Percentiles rank a stretch among this genome's conserved stretches.
These are phyloP conservation scores for Omphalea diandra DNA, from an alignment of 441 rosid genomes.

Conservation along the genomic window DNA sequence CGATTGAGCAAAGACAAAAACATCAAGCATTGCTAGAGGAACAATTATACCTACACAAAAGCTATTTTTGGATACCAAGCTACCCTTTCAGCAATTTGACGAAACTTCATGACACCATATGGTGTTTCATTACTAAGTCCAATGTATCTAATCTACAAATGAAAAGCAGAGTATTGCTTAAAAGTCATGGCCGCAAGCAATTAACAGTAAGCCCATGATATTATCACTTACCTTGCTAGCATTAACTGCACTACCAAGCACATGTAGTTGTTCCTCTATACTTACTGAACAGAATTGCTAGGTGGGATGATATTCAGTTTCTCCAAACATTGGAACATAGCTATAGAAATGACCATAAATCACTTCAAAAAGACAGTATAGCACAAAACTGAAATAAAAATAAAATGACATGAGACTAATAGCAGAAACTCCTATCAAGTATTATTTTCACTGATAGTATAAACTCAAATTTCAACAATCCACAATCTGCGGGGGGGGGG, in stretches of 20 bases:
- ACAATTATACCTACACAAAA: constrained; percentile 45
- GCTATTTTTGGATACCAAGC: constrained; percentile 41
- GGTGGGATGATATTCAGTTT: constrained; percentile 48
- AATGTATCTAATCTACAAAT: no score
- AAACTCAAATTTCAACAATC: neutral
- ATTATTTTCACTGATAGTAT: neutral
- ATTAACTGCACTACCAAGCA: constrained; percentile 50
- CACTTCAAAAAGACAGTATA: constrained; percentile 4
- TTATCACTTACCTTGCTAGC: constrained; percentile 45
- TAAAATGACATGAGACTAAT: neutral
- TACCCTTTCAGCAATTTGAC: constrained; percentile 42
- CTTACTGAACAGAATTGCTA: constrained; percentile 42
- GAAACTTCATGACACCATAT: constrained; percentile 63
- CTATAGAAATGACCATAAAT: constrained; percentile 29
- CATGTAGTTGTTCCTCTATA: constrained; percentile 61
- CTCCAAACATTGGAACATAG: constrained; percentile 73
- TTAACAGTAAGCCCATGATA: no score
- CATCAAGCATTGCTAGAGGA: constrained; percentile 11
- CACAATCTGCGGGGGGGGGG: no score
- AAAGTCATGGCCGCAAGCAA: no score
- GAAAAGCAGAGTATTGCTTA: no score
- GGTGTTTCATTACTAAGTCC: no score
- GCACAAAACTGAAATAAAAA: no score
- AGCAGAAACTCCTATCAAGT: neutral
- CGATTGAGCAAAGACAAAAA: neutral